Conservation (phyloP, 2,329 filamentous ascomycete species). For the Chaetomiaceae sp. region DNA sequence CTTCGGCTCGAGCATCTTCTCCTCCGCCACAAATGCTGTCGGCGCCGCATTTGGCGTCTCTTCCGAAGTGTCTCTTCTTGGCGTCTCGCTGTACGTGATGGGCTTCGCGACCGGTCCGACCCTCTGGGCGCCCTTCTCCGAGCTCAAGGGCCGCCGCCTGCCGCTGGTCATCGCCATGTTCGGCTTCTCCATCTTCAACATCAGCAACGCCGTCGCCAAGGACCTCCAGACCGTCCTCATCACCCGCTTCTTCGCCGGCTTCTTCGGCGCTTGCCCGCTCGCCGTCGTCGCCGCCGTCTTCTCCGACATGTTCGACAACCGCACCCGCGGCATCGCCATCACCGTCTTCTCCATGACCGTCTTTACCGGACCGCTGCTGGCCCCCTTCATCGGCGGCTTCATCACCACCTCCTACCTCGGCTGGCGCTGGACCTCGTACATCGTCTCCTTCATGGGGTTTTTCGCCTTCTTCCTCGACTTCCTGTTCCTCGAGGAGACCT, state of each 20-base stretch:
- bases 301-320: constrained; percentile 65
- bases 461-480: constrained; percentile 53
- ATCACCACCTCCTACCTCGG: constrained; percentile 56
- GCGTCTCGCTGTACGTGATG: constrained; percentile 64
- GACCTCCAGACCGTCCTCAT: constrained; percentile 65
- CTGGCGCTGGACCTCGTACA: constrained; percentile 69
- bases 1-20: constrained; percentile 72
- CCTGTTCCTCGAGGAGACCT: constrained; percentile 62
- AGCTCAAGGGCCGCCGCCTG: constrained; percentile 61
- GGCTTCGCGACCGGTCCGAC: constrained; percentile 59
- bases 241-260: constrained; percentile 67
- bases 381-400: constrained; percentile 64
- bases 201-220: constrained; percentile 58
- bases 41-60: constrained; percentile 55
- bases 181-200: constrained; percentile 63
- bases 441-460: constrained; percentile 57
- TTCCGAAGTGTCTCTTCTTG: constrained; percentile 55
- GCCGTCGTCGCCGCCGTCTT: constrained; percentile 66
- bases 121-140: constrained; percentile 67
- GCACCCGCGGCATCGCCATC: constrained; percentile 52
- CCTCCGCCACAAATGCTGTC: constrained; percentile 54
- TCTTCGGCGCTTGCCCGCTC: constrained; percentile 63
- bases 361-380: constrained; percentile 61
- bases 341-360: constrained; percentile 56
- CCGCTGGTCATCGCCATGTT: constrained; percentile 58